Evolutionary conservation across 2,329 filamentous ascomycete genomes (phyloP), one percentile per base, ranked within the genome.

Genomic region (Fusarium chaquense): DNA sequence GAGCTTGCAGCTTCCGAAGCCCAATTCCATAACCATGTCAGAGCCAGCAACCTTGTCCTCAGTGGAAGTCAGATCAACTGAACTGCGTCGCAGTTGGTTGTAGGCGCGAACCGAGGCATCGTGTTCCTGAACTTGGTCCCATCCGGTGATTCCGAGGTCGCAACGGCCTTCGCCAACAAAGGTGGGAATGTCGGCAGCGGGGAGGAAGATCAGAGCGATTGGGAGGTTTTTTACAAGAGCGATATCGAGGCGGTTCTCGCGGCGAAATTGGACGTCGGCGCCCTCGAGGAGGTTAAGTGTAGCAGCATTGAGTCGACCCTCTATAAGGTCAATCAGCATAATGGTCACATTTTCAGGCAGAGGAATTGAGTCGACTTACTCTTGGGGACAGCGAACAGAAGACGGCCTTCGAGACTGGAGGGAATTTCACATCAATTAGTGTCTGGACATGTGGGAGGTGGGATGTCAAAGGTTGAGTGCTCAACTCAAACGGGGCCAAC

Each of bases 311-410:
- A 99, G 90, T 59, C 96, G 93, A 70, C 96, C 96, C 91, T 99
- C 94, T 97, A 26, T 38, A 63, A 49, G 16, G 11, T 4, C 22
- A 36, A 36, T 69, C 24, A 71, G 51, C 41, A 69, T 65, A 53
- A 56, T 71, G 16, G 30, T 11, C 12, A 49, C 44, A 26, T 30
- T 38, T 46, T 11, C 28, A n/a, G 15, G 18, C 22, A 22, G 20
- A 40, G 4, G 24, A n/a, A 16, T 35, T n/a, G 18, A 89, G 15
- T 35, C 24, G 15, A 89, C 92, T 85, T 84, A 94, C 93, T 99
- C 84, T 99, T 99, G 65, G 96, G 96, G n/a, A 99, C 93, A 67
- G 96, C 96, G 79, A 99, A 98, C 68, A 98, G 88, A 60, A 98
- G 87, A 72, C 96, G 92, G 78, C 95, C 94, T 85, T 96, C 93